These are phyloP conservation scores for Colletotrichum sp. DNA, from an alignment of 2,329 filamentous ascomycete genomes.

Conservation along the genomic window DNA sequence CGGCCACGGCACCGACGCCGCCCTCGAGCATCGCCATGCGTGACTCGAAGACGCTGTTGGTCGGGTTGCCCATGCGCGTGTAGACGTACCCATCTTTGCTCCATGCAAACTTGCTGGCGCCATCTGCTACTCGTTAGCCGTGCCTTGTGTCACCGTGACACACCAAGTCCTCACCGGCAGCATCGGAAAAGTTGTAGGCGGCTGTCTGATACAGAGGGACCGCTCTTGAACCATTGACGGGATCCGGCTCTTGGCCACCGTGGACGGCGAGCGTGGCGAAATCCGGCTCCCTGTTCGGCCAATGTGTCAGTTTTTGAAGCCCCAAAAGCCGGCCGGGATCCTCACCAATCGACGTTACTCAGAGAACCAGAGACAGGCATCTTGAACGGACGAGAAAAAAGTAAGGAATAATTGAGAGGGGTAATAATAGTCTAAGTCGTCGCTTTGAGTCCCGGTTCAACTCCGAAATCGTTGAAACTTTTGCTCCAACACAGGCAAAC, in stretches of 20 bases:
- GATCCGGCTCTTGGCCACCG: constrained; percentile 73
- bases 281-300: constrained; percentile 10
- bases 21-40: constrained; percentile 92
- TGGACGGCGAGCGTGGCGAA: constrained; percentile 25
- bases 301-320: not conserved
- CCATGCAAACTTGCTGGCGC: constrained; percentile 36
- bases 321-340: constrained; percentile 16
- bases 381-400: not conserved
- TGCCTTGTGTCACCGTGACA: not conserved
- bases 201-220: constrained; percentile 96
- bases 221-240: constrained; percentile 83
- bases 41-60: constrained; percentile 95
- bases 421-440: constrained; percentile 5
- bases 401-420: constrained; percentile 8
- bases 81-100: constrained; percentile 78
- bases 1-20: constrained; percentile 83
- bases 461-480: constrained; percentile 1
- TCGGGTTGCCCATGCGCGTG: constrained; percentile 95
- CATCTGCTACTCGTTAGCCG: constrained; percentile 27
- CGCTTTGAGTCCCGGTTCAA: not conserved
- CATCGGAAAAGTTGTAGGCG: constrained; percentile 31
- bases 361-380: constrained; percentile 37
- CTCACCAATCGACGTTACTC: constrained; percentile 35
- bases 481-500: not conserved
- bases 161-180: not conserved